Evolutionary conservation across 148 eudicot species (phyloP), one percentile per base, ranked within the genome.

Genomic region (Pharnaceum exiguum): DNA sequence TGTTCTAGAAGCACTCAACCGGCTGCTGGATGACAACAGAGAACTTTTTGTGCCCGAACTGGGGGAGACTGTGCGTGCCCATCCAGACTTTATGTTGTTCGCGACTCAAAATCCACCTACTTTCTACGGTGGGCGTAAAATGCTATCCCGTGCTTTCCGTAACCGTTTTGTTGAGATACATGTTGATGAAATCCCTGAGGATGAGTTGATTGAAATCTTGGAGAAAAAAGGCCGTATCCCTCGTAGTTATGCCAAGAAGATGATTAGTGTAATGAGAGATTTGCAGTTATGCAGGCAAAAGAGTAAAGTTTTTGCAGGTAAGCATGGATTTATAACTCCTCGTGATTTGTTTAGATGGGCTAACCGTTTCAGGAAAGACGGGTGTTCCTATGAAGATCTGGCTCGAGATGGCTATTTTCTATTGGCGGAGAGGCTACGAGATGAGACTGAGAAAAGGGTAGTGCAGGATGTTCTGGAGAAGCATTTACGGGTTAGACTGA

Each of bases 101-200:
- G 99, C 99, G 1, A 93, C 96, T 43, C 99, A 93, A 70, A 93
- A 93, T 76, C 99, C 99, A 6, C 99, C 99, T 18, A 89, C 79
- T n/a, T 63, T 93, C 63, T 93, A 93, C 63, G 99, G 89, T 45
- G 99, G 99, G 46, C 90, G 99, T 55, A 93, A 93, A 77, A 77
- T 93, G 79, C 95, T 93, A 57, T 93, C 99, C 7, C 86, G 99
- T 75, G 99, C 99, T 32, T 93, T 93, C 58, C 95, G 96, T 39
- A 93, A 93, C 54, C 99, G 99, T n/a, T 93, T 93, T 71, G 95
- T 93, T 59, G 99, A 93, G 83, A 78, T 93, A 66, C 96, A 88
- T 54, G 99, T 93, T 43, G 95, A 93, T 74, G 99, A 89, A 69
- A 93, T 93, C 52, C 99, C 99, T 0, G 79, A 81, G 56, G 76